These are phyloP conservation scores for Aspergillus hancockii DNA, from an alignment of 495 filamentous ascomycete genomes.

Conservation along the genomic window DNA sequence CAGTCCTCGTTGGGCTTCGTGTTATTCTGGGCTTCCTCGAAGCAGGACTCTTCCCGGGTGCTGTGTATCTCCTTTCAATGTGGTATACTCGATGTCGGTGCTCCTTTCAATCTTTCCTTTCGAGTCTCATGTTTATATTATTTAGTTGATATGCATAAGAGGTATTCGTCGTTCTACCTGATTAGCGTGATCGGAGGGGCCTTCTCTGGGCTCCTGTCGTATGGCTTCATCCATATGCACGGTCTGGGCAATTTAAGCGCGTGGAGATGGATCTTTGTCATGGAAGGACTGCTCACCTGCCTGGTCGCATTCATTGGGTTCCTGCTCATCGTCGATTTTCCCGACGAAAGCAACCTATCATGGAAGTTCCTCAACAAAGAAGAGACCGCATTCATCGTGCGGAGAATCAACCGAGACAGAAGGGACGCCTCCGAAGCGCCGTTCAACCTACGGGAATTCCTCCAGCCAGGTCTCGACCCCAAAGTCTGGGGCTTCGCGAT, in stretches of 20 bases:
- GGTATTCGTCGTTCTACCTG: conserved; percentile 57
- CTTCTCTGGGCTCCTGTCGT: conserved; percentile 60
- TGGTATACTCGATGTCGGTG: conserved; percentile 52
- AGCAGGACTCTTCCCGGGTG: conserved; percentile 58
- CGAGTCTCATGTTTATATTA: too few species aligned
- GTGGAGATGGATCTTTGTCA: conserved; percentile 62
- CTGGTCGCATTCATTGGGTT: conserved; percentile 38
- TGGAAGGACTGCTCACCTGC: conserved; percentile 49
- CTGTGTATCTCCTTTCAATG: conserved; percentile 54
- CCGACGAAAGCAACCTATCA: conserved; percentile 41
- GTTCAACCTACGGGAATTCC: conserved; percentile 45
- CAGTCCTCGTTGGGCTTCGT: conserved; percentile 50
- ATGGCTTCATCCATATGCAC: conserved; percentile 54
- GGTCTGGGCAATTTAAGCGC: conserved; percentile 45
- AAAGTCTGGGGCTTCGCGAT: conserved; percentile 59
- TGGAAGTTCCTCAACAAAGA: conserved; percentile 42
- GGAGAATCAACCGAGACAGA: conserved; percentile 51
- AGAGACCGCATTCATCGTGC: conserved; percentile 50
- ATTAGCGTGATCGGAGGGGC: conserved; percentile 47
- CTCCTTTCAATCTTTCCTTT: background rate
- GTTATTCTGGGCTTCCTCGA: conserved; percentile 62
- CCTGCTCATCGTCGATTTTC: conserved; percentile 52
- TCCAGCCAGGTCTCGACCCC: conserved; percentile 43
- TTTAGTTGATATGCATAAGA: conserved; percentile 60
- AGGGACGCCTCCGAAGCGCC: conserved; percentile 44